Evolutionary conservation across 805 yeast genomes (phyloP).

Genomic region (Monosporozyma unispora): DNA sequence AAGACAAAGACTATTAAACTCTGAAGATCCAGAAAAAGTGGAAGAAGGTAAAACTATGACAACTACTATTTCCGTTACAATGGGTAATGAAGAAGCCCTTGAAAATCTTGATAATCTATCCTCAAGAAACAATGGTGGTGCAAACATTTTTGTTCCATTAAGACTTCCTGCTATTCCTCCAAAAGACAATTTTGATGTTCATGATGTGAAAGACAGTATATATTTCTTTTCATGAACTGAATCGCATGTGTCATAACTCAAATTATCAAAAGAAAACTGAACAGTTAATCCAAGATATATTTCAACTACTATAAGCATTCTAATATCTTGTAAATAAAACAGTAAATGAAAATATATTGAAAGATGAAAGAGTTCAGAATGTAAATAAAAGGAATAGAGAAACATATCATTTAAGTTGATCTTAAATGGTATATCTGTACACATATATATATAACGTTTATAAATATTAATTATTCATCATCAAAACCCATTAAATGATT

Average conservation of each 20-base stretch:
- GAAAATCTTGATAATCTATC: conserved; percentile 12
- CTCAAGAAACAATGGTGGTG: conserved; percentile 9
- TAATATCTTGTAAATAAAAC: not conserved
- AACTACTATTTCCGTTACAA: conserved; percentile 60
- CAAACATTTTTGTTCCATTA: conserved; percentile 52
- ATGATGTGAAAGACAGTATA: conserved; percentile 56
- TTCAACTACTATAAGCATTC: not conserved
- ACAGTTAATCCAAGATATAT: not conserved
- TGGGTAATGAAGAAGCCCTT: conserved; percentile 7
- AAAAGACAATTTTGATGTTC: conserved; percentile 78
- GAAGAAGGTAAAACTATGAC: conserved; percentile 45
- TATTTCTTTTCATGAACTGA: conserved; percentile 55
- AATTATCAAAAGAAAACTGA: not conserved
- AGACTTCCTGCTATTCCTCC: conserved; percentile 63
- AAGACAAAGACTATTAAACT: conserved; percentile 46
- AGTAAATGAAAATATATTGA: not conserved
- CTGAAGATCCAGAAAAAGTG: conserved; percentile 42
- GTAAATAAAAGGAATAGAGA: conserved; percentile 2
- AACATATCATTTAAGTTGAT: not conserved
- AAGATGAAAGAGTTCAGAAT: not conserved
- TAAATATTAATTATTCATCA: not conserved
- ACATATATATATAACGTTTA: conserved; percentile 1
- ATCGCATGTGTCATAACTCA: not conserved
- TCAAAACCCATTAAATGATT: conserved; percentile 32
- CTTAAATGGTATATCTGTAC: not conserved